A percentile compares a stretch with the other conserved stretches of the same genome.
phyloP scores from a whole-genome alignment of 345 rosid species.

The Hypericum perforatum region DNA sequence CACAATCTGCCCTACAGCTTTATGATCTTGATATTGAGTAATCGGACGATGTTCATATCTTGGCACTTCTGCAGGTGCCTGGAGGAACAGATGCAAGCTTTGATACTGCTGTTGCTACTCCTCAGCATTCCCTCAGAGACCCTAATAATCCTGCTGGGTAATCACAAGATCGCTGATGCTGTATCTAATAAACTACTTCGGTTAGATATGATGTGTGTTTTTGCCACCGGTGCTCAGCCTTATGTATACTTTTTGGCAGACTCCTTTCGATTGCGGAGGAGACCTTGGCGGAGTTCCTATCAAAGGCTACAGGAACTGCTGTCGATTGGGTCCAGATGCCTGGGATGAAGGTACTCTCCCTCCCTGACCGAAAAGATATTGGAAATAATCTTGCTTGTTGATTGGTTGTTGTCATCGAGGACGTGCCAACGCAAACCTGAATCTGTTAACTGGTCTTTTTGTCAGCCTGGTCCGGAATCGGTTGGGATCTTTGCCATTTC shows the following conservation, averaged over 20 bases:
- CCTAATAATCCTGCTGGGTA: neutral
- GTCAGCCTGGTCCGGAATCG: slow-evolving; percentile 99
- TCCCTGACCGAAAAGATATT: neutral
- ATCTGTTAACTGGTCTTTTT: neutral
- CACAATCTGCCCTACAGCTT: neutral
- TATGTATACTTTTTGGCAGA: neutral
- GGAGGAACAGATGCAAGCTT: neutral
- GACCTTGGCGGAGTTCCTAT: neutral
- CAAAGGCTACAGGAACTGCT: neutral
- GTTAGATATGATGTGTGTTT: neutral
- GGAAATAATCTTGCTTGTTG: neutral
- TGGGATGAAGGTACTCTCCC: slow-evolving; percentile 1
- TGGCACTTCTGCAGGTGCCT: neutral
- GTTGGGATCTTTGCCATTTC: slow-evolving; percentile 99
- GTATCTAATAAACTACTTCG: neutral
- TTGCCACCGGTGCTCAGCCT: neutral
- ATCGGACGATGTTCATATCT: slow-evolving; percentile 5
- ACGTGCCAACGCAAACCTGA: slow-evolving; percentile 2
- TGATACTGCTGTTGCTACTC: slow-evolving; percentile 79
- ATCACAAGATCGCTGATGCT: neutral
- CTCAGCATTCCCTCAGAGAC: neutral
- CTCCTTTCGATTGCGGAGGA: neutral
- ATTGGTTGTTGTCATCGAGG: neutral
- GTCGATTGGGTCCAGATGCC: slow-evolving; percentile 2
- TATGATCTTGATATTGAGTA: neutral